phyloP scores from a whole-genome alignment of 148 eudicot species.

The Arbutus unedo region DNA sequence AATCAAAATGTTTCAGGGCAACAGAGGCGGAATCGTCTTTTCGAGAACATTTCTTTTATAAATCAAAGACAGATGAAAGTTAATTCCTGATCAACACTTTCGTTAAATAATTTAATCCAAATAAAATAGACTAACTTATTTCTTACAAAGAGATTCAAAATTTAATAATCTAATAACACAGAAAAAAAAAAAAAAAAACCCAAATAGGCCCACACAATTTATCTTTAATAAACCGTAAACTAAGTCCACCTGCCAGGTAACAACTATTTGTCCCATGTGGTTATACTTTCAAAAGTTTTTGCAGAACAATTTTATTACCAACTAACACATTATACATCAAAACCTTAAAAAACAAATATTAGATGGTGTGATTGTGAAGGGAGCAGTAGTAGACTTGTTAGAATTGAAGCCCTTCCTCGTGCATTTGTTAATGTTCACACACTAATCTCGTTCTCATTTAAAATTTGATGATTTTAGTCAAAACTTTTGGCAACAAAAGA shows the following conservation, averaged over 20 bases:
- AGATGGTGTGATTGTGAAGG: background rate
- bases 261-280: background rate
- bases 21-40: no score
- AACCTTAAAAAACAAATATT: background rate
- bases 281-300: background rate
- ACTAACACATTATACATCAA: background rate
- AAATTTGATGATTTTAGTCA: background rate
- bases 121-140: no score
- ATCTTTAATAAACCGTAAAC: background rate
- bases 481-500: background rate
- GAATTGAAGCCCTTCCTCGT: background rate
- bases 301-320: background rate
- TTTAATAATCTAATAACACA: no score
- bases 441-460: background rate
- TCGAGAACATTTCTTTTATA: no score
- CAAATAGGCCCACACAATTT: background rate
- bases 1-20: no score
- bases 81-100: no score
- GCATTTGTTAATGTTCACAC: background rate
- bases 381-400: background rate
- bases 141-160: no score
- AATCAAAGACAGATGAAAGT: no score
- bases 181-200: no score
- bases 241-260: background rate
- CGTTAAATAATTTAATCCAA: no score